Percentiles rank a stretch among this genome's conserved stretches.
phyloP scores from a whole-genome alignment of 1,284 basidiomycete genomes.

The Boletus sp. region DNA sequence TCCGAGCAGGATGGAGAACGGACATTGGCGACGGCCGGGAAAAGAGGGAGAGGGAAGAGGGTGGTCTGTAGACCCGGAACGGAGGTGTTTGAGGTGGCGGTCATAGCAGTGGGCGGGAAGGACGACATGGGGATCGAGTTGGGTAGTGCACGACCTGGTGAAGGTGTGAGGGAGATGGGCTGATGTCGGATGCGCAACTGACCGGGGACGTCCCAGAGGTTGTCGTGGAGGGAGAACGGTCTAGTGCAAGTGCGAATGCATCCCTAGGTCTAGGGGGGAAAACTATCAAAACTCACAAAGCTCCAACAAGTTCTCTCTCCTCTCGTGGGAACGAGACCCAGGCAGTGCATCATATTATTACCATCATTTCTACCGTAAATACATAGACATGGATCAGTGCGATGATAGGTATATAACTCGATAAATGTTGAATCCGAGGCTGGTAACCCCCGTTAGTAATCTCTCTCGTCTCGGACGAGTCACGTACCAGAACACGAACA shows the following conservation, averaged over 20 bases:
- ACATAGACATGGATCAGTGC: conserved; percentile 15
- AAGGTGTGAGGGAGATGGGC: neutral
- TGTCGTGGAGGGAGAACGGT: conserved; percentile 17
- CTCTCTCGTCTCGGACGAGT: neutral
- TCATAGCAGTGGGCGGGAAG: conserved; percentile 14
- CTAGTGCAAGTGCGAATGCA: conserved; percentile 32
- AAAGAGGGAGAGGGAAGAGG: conserved; percentile 9
- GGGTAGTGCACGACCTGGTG: conserved; percentile 13
- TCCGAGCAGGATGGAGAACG: conserved; percentile 30
- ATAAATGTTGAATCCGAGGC: conserved; percentile 79
- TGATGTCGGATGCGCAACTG: conserved; percentile 10
- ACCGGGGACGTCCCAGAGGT: conserved; percentile 11
- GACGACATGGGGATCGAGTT: conserved; percentile 20
- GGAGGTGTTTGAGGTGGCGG: conserved; percentile 14
- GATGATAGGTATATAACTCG: conserved; percentile 47
- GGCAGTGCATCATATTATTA: conserved; percentile 19
- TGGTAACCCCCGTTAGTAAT: conserved; percentile 35
- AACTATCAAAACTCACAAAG: conserved; percentile 10
- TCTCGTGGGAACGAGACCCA: conserved; percentile 31
- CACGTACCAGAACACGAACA: conserved; percentile 88
- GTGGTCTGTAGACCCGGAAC: conserved; percentile 18
- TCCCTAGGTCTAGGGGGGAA: conserved; percentile 39
- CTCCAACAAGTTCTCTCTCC: conserved; percentile 8
- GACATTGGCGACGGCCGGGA: conserved; percentile 7
- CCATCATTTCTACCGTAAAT: conserved; percentile 12